Evolutionary conservation across 768 basidiomycete species (phyloP).

Genomic region (Trametes cingulata): DNA sequence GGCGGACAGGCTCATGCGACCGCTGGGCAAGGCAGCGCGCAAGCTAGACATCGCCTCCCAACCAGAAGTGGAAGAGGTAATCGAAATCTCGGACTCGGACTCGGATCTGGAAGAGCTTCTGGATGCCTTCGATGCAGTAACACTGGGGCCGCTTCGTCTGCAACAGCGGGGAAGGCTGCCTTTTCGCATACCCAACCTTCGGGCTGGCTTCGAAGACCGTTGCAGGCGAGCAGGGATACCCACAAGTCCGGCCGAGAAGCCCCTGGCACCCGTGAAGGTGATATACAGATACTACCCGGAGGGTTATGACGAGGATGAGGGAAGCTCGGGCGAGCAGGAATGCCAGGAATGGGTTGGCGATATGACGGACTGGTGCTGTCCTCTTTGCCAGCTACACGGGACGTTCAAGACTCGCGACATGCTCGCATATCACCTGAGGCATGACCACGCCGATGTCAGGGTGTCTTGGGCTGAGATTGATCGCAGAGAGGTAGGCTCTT

Average conservation of each 20-base stretch:
- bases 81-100: constrained; percentile 5
- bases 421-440: constrained; percentile 48
- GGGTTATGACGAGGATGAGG: constrained; percentile 7
- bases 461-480: constrained; percentile 38
- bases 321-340: constrained; percentile 16
- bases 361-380: constrained; percentile 48
- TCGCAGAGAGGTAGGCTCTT: constrained; percentile 9
- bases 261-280: constrained; percentile 26
- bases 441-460: constrained; percentile 48
- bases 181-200: constrained; percentile 56
- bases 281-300: constrained; percentile 24
- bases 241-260: constrained; percentile 27
- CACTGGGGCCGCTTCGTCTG: constrained; percentile 6
- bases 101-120: constrained; percentile 20
- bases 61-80: constrained; percentile 12
- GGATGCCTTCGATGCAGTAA: constrained; percentile 19
- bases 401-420: constrained; percentile 43
- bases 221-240: constrained; percentile 43
- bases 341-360: constrained; percentile 26
- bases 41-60: constrained; percentile 9
- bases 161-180: constrained; percentile 41
- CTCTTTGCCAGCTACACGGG: constrained; percentile 52
- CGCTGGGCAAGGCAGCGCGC: constrained; percentile 6
- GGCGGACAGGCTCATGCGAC: neutral
- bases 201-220: constrained; percentile 45